Evolutionary conservation across 2,329 filamentous ascomycete genomes (phyloP), one percentile per base, ranked within the genome.

Genomic region (Phyllosticta capitalensis): DNA sequence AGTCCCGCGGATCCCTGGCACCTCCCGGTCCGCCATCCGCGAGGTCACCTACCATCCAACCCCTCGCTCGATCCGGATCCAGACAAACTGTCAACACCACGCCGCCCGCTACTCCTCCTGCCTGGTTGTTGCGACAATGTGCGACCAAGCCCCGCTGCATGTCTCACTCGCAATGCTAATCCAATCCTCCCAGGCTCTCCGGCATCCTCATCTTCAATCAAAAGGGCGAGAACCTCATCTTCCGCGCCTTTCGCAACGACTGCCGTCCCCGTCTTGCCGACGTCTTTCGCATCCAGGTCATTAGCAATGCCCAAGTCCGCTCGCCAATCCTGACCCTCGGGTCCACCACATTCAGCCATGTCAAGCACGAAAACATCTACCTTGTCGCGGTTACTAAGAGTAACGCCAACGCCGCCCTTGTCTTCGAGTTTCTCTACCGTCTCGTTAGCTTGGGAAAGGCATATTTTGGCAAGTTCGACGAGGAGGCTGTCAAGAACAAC

Each of bases 401-500:
- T 79, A 99, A 99, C 76, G 94, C 92, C 78, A 99, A 99, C 83
- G 92, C 92, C 12, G 95, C 95, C 50, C 83, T 99, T 60, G 90
- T 99, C 22, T 99, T 99, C 71, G 94, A 99, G 78, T 99, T 99
- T 72, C 80, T 99, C 63, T 97, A 97, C 78, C 85, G 92, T 67
- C 79, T 99, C 69, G 89, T 96, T 65, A 83, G 87, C 70, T 80
- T 99, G 64, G 94, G 94, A 50, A 91, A 89, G 77, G 90, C 91
- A 61, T 99, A 99, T 76, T 99, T 99, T 81, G 92, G 89, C 72
- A 97, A 97, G 76, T 96, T 99, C 71, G 94, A 99, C 71, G 94
- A 99, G 80, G 94, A 99, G 78, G 92, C 94, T 60, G 92, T 99
- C 67, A 99, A 99, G 86, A 97, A 96, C 78, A 99, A 99, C 79